Evolutionary conservation across 768 basidiomycete genomes (phyloP).

Genomic region (Trametes cingulata): DNA sequence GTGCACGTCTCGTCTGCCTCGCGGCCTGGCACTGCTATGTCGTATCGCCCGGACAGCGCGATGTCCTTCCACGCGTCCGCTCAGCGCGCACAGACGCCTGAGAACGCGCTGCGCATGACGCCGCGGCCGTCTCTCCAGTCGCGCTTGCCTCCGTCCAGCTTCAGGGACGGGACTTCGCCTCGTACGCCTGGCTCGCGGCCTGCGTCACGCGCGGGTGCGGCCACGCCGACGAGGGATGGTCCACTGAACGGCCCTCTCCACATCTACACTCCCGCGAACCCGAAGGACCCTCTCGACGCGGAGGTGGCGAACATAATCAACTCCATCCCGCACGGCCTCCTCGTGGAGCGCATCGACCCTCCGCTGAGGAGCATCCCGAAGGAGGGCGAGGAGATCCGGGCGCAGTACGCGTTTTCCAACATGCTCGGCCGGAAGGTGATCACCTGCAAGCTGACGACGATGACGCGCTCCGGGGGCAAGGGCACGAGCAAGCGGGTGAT

Average conservation of each 20-base stretch:
- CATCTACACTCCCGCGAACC: constrained; percentile 64
- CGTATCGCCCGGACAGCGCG: constrained; percentile 59
- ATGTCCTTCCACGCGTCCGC: constrained; percentile 47
- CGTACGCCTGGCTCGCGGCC: constrained; percentile 62
- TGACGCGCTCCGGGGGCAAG: constrained; percentile 55
- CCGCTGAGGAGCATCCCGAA: constrained; percentile 64
- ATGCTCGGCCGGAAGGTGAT: constrained; percentile 71
- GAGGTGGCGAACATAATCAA: constrained; percentile 80
- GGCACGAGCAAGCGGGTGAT: constrained; percentile 80
- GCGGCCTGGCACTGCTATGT: constrained; percentile 71
- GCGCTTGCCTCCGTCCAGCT: constrained; percentile 70
- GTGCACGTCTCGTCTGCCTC: constrained; percentile 70
- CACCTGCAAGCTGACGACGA: constrained; percentile 77
- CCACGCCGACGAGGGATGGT: constrained; percentile 58
- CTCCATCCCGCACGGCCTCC: constrained; percentile 71
- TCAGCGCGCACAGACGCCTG: constrained; percentile 68
- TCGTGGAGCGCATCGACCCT: constrained; percentile 80
- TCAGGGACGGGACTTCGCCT: constrained; percentile 56
- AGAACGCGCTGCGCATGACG: constrained; percentile 56
- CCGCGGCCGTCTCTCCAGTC: constrained; percentile 45
- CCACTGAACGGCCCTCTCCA: constrained; percentile 44
- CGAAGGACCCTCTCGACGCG: constrained; percentile 77
- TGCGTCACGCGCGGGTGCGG: constrained; percentile 62
- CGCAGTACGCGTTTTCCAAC: constrained; percentile 82
- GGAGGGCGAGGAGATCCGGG: constrained; percentile 78